These are phyloP conservation scores for Ceratocystis albifundus DNA, from an alignment of 2,329 filamentous ascomycete species.

Conservation along the genomic window DNA sequence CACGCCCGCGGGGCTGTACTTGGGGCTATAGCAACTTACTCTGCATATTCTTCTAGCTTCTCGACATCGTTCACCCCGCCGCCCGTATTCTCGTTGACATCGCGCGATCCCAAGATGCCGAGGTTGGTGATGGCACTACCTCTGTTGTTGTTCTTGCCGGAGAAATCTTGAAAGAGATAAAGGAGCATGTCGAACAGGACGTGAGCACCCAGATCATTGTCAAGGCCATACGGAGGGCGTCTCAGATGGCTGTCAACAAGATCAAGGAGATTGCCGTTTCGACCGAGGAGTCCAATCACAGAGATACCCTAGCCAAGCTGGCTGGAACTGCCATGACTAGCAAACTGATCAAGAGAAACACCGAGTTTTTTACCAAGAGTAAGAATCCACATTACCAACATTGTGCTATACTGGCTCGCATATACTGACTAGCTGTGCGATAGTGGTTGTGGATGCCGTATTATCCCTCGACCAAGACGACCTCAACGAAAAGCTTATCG, in stretches of 20 bases:
- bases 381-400: neutral
- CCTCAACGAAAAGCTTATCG: conserved; percentile 94
- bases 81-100: conserved; percentile 97
- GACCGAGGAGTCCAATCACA: conserved; percentile 69
- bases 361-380: conserved; percentile 96
- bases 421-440: conserved; percentile 21
- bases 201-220: conserved; percentile 96
- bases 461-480: conserved; percentile 92
- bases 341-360: conserved; percentile 97
- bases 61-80: conserved; percentile 96
- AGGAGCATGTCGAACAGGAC: conserved; percentile 90
- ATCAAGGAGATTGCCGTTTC: conserved; percentile 93
- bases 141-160: conserved; percentile 96
- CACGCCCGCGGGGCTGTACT: neutral
- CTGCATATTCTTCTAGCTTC: conserved; percentile 48
- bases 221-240: conserved; percentile 84
- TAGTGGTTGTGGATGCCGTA: conserved; percentile 96
- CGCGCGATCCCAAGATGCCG: conserved; percentile 94
- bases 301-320: conserved; percentile 79
- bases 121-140: conserved; percentile 96
- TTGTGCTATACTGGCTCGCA: neutral
- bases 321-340: conserved; percentile 97
- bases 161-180: conserved; percentile 93
- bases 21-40: neutral
- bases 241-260: conserved; percentile 90